These are phyloP conservation scores for Aureobasidium sp. DNA, from an alignment of 2,329 filamentous ascomycete species.

Conservation along the genomic window DNA sequence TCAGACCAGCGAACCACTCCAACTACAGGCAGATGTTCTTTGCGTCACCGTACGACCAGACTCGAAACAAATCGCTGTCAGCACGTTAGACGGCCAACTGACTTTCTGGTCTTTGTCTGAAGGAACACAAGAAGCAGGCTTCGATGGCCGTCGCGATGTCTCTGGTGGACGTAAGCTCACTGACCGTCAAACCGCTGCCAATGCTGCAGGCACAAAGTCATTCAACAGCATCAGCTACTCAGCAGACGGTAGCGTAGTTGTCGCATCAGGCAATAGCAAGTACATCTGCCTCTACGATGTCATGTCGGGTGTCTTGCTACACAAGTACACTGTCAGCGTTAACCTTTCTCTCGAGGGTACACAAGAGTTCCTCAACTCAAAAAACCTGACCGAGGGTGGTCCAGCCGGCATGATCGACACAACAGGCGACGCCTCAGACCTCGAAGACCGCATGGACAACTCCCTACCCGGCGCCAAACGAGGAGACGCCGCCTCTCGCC, in stretches of 20 bases:
- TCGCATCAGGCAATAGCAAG: slow-evolving; percentile 94
- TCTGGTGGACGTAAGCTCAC: slow-evolving; percentile 84
- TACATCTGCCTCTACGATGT: slow-evolving; percentile 98
- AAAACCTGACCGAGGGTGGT: slow-evolving; percentile 81
- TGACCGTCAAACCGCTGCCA: slow-evolving; percentile 85
- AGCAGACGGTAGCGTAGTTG: slow-evolving; percentile 79
- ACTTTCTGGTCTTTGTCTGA: slow-evolving; percentile 92
- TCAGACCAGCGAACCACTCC: slow-evolving; percentile 88
- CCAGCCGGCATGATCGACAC: slow-evolving; percentile 78
- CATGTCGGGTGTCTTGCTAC: slow-evolving; percentile 78
- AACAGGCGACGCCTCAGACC: slow-evolving; percentile 77
- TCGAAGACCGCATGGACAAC: slow-evolving; percentile 72
- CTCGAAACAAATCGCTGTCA: slow-evolving; percentile 81
- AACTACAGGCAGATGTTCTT: slow-evolving; percentile 84
- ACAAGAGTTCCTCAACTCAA: slow-evolving; percentile 94
- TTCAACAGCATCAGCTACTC: slow-evolving; percentile 87
- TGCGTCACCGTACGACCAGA: slow-evolving; percentile 82
- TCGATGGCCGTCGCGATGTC: slow-evolving; percentile 85
- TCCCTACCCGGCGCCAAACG: slow-evolving; percentile 78
- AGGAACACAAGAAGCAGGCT: slow-evolving; percentile 71
- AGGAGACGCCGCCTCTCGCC: slow-evolving; percentile 74
- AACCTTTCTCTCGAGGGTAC: slow-evolving; percentile 95
- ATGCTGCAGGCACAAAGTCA: slow-evolving; percentile 78
- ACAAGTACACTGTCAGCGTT: slow-evolving; percentile 91
- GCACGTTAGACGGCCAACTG: slow-evolving; percentile 85